Conservation (phyloP, 345 rosid genomes). For the Zanthoxylum bungeanum region DNA sequence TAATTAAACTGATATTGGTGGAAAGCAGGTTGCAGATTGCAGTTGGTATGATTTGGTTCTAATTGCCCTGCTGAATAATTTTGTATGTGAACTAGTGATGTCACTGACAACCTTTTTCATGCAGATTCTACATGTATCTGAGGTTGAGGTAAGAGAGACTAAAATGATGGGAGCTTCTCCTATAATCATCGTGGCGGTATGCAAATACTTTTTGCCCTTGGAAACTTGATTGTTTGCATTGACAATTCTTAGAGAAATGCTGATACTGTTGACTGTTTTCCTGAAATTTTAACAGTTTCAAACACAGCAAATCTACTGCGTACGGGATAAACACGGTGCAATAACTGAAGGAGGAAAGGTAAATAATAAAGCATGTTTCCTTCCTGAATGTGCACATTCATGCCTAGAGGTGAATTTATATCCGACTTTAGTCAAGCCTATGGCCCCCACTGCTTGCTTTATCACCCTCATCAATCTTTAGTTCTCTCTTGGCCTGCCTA, state of each 20-base stretch:
- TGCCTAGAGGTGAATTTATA: background rate
- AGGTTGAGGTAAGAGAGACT: conserved; percentile 76
- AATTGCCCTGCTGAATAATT: background rate
- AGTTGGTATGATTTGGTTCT: background rate
- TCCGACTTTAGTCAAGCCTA: no score
- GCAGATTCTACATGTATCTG: conserved; percentile 91
- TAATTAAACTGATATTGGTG: background rate
- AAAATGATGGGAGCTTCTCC: conserved; percentile 96
- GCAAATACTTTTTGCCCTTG: background rate
- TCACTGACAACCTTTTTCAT: background rate
- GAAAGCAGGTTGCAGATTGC: background rate
- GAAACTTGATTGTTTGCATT: background rate
- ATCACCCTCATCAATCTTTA: background rate
- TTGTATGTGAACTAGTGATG: background rate
- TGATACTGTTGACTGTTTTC: background rate
- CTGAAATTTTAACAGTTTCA: conserved; percentile 54
- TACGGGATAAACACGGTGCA: conserved; percentile 66
- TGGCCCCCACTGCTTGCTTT: background rate
- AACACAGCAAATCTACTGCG: conserved; percentile 81
- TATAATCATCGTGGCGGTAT: conserved; percentile 66
- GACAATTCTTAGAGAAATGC: background rate
- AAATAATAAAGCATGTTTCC: background rate
- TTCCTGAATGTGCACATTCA: background rate
- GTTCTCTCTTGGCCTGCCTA: background rate
- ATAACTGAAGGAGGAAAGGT: conserved; percentile 92